Evolutionary conservation across 495 filamentous ascomycete species (phyloP).

Genomic region (Penicillium goetzii): DNA sequence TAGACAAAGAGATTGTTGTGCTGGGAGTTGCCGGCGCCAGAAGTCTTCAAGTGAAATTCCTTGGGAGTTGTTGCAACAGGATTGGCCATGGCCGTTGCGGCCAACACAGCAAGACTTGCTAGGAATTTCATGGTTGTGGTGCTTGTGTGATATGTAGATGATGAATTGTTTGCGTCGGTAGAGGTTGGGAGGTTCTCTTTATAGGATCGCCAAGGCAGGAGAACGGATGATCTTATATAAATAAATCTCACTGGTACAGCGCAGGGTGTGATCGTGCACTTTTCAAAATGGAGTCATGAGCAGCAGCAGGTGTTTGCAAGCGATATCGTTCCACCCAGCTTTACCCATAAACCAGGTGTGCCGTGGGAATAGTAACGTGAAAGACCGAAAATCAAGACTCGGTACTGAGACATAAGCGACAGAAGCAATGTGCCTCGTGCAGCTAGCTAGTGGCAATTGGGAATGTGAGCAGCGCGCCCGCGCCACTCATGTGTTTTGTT

Average conservation of each 20-base stretch:
- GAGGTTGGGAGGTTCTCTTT: conserved; percentile 1
- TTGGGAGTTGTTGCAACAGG: conserved; percentile 26
- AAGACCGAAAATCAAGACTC: neutral
- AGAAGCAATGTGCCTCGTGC: neutral
- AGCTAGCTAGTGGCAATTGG: neutral
- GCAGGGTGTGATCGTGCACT: conserved; percentile 10
- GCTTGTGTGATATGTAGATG: neutral
- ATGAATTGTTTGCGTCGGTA: neutral
- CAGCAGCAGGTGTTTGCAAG: neutral
- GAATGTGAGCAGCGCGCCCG: neutral
- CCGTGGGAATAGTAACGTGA: neutral
- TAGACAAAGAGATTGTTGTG: conserved; percentile 51
- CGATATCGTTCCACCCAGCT: neutral
- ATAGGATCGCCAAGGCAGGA: neutral
- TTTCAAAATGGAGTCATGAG: neutral
- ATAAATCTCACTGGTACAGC: conserved; percentile 1
- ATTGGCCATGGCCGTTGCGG: conserved; percentile 32
- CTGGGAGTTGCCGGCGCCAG: conserved; percentile 31
- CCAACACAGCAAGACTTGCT: conserved; percentile 35
- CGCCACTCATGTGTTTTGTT: conserved; percentile 12
- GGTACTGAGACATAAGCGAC: conserved; percentile 10
- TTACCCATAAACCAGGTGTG: neutral
- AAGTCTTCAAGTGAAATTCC: conserved; percentile 50
- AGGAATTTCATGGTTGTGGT: conserved; percentile 40
- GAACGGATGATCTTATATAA: conserved; percentile 3